These are phyloP conservation scores for Fusarium staphyleae DNA, from an alignment of 2,329 filamentous ascomycete species.

Conservation along the genomic window DNA sequence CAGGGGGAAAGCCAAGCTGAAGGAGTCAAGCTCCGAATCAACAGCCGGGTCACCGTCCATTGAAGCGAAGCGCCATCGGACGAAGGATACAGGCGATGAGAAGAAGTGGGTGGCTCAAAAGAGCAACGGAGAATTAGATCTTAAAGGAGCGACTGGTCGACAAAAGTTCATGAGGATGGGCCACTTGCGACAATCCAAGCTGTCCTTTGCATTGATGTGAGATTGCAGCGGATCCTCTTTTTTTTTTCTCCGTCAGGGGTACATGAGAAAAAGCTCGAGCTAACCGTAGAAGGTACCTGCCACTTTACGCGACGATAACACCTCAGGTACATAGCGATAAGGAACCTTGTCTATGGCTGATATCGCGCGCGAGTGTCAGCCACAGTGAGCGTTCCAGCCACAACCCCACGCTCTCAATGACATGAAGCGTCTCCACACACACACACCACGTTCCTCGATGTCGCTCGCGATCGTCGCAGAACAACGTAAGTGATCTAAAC, in stretches of 20 bases:
- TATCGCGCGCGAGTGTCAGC: constrained; percentile 5
- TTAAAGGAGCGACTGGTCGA: constrained; percentile 25
- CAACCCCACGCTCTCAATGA: constrained; percentile 1
- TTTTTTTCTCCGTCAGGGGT: constrained; percentile 36
- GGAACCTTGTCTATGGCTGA: too few relatives aligned
- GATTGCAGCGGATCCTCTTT: constrained; percentile 32
- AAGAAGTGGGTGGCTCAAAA: constrained; percentile 3
- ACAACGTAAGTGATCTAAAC: neutral
- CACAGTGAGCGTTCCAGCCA: neutral
- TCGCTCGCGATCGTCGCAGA: constrained; percentile 19
- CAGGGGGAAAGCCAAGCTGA: constrained; percentile 85
- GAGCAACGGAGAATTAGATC: constrained; percentile 8
- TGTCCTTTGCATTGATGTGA: constrained; percentile 33
- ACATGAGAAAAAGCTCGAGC: neutral
- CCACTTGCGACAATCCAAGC: constrained; percentile 35
- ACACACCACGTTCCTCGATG: constrained; percentile 19
- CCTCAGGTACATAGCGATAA: constrained; percentile 10
- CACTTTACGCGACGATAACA: constrained; percentile 7
- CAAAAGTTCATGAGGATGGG: constrained; percentile 26
- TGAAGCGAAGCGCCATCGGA: constrained; percentile 39
- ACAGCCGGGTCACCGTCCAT: constrained; percentile 80
- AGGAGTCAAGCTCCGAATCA: constrained; percentile 77
- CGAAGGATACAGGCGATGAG: neutral
- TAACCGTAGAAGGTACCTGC: neutral
- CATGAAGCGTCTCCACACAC: neutral